phyloP scores from a whole-genome alignment of 495 filamentous ascomycete genomes.

The Cercophora samala region DNA sequence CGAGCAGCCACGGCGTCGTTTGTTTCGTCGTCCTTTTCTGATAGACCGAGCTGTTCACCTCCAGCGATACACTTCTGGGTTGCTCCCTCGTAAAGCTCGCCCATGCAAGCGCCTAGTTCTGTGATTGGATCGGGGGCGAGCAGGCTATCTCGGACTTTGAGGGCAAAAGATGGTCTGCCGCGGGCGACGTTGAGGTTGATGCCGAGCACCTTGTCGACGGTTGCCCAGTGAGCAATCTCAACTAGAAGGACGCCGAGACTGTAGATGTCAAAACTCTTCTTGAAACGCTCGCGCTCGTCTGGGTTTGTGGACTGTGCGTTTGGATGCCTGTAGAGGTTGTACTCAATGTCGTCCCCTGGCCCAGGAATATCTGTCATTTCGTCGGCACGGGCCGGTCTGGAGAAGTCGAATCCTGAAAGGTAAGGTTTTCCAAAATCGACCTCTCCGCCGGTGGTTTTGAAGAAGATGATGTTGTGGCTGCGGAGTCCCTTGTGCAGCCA shows the following conservation, averaged over 20 bases:
- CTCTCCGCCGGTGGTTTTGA: conserved; percentile 27
- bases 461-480: conserved; percentile 56
- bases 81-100: conserved; percentile 33
- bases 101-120: conserved; percentile 36
- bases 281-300: conserved; percentile 37
- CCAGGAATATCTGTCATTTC: conserved; percentile 51
- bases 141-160: conserved; percentile 30
- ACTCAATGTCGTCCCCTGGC: conserved; percentile 38
- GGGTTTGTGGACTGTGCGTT: conserved; percentile 39
- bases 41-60: conserved; percentile 28
- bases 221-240: conserved; percentile 53
- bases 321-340: conserved; percentile 52
- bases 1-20: conserved; percentile 31
- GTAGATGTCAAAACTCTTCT: conserved; percentile 56
- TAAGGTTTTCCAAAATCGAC: conserved; percentile 40
- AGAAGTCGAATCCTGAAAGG: conserved; percentile 55
- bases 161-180: conserved; percentile 28
- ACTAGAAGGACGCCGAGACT: conserved; percentile 52
- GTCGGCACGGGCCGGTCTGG: conserved; percentile 47
- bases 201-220: conserved; percentile 45
- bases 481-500: conserved; percentile 62
- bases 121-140: conserved; percentile 27
- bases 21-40: conserved; percentile 36
- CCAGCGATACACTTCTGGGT: conserved; percentile 34
- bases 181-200: conserved; percentile 34